These are phyloP conservation scores for Domatiomyces catenatus DNA, from an alignment of 2,329 filamentous ascomycete species.

Conservation along the genomic window DNA sequence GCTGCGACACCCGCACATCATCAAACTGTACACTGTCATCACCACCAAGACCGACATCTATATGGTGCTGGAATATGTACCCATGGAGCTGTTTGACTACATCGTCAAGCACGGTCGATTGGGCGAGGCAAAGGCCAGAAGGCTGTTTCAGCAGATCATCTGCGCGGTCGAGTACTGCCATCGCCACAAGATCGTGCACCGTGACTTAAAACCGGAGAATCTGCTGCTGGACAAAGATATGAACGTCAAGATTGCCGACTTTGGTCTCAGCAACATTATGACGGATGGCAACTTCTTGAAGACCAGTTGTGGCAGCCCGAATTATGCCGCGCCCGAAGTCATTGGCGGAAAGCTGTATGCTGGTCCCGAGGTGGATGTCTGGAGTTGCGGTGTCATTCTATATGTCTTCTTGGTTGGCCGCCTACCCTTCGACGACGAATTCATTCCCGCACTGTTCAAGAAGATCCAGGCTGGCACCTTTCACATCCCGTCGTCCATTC, in stretches of 20 bases:
- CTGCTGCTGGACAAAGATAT: slow-evolving; percentile 84
- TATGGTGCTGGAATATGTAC: slow-evolving; percentile 97
- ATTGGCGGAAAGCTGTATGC: slow-evolving; percentile 97
- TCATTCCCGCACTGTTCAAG: slow-evolving; percentile 92
- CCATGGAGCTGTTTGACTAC: slow-evolving; percentile 93
- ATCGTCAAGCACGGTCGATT: slow-evolving; percentile 89
- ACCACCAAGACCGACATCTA: slow-evolving; percentile 90
- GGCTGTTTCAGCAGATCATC: slow-evolving; percentile 98
- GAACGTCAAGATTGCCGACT: slow-evolving; percentile 98
- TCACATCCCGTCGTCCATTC: slow-evolving; percentile 81
- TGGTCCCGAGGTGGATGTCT: slow-evolving; percentile 93
- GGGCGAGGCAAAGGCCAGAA: slow-evolving; percentile 78
- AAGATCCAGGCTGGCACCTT: slow-evolving; percentile 95
- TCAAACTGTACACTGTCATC: slow-evolving; percentile 97
- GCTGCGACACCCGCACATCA: slow-evolving; percentile 91
- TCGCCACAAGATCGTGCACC: slow-evolving; percentile 95
- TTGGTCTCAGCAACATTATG: slow-evolving; percentile 98
- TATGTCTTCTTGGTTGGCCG: slow-evolving; percentile 50
- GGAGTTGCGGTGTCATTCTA: slow-evolving; percentile 48
- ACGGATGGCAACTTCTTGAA: slow-evolving; percentile 98
- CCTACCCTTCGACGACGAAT: slow-evolving; percentile 93
- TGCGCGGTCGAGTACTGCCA: slow-evolving; percentile 98
- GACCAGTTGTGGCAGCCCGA: slow-evolving; percentile 94
- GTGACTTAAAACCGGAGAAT: slow-evolving; percentile 95
- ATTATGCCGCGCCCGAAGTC: slow-evolving; percentile 94